These are phyloP conservation scores for Stentor coeruleus DNA, from an alignment of 73 alveolate species.

Conservation along the genomic window DNA sequence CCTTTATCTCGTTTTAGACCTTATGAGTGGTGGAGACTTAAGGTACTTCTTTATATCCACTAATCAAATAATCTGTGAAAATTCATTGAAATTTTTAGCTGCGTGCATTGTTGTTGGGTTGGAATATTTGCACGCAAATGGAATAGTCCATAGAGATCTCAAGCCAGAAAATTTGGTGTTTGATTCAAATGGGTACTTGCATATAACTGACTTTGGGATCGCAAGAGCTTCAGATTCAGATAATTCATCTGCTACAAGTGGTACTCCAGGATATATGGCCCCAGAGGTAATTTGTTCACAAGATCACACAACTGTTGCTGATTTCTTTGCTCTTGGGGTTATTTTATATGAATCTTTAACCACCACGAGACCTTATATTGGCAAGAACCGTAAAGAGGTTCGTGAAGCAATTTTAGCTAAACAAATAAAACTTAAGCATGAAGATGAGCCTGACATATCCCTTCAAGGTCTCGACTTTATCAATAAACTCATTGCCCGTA, in stretches of 20 bases:
- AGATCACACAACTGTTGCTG: neutral
- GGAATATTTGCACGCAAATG: slow-evolving; percentile 46
- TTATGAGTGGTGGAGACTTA: slow-evolving; percentile 55
- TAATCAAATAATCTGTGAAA: slow-evolving; percentile 26
- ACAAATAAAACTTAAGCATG: slow-evolving; percentile 84
- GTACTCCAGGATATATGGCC: slow-evolving; percentile 44
- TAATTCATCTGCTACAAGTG: slow-evolving; percentile 29
- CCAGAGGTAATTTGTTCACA: slow-evolving; percentile 31
- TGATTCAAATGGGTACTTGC: slow-evolving; percentile 10
- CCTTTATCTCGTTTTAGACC: slow-evolving; percentile 63
- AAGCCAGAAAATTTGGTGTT: slow-evolving; percentile 75
- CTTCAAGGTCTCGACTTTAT: slow-evolving; percentile 93
- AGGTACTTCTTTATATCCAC: slow-evolving; percentile 32
- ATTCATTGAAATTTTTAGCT: slow-evolving; percentile 34
- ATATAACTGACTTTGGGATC: slow-evolving; percentile 42
- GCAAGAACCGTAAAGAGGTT: neutral
- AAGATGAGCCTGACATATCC: too few species aligned
- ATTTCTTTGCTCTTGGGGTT: slow-evolving; percentile 2
- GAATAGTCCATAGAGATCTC: slow-evolving; percentile 52
- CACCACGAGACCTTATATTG: slow-evolving; percentile 13
- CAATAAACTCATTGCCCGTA: slow-evolving; percentile 44
- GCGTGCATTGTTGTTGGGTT: slow-evolving; percentile 56
- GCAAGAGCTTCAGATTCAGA: slow-evolving; percentile 32
- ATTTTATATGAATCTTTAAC: neutral
- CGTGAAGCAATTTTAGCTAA: neutral